phyloP scores from a whole-genome alignment of 2,329 filamentous ascomycete species.

The Phoma sp. region DNA sequence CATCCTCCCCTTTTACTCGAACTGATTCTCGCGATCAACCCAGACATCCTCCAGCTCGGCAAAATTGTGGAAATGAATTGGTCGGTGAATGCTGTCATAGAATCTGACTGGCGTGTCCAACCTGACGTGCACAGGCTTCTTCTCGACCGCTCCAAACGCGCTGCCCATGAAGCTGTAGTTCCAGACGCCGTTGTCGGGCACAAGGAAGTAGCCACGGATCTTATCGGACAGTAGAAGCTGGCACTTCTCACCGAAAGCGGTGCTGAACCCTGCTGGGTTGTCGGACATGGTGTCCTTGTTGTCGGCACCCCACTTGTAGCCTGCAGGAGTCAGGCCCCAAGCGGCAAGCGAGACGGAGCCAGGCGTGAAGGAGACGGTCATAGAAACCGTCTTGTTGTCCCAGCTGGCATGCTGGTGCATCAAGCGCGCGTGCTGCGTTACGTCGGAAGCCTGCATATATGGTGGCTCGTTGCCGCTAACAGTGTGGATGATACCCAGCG shows the following conservation, averaged over 20 bases:
- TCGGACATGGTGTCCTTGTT: slow-evolving; percentile 94
- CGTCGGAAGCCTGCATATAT: slow-evolving; percentile 95
- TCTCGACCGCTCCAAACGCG: slow-evolving; percentile 84
- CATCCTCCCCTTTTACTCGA: slow-evolving; percentile 65
- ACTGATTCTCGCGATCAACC: slow-evolving; percentile 91
- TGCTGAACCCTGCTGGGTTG: slow-evolving; percentile 91
- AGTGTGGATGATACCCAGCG: slow-evolving; percentile 93
- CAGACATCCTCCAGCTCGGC: slow-evolving; percentile 96
- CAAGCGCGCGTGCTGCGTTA: slow-evolving; percentile 89
- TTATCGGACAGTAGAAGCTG: slow-evolving; percentile 92
- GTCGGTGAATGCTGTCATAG: slow-evolving; percentile 90
- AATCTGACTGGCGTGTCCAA: slow-evolving; percentile 87
- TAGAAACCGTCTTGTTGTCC: slow-evolving; percentile 91
- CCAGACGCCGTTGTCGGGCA: slow-evolving; percentile 88
- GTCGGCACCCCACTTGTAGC: slow-evolving; percentile 96
- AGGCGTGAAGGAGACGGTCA: slow-evolving; percentile 95
- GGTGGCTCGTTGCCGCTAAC: slow-evolving; percentile 91
- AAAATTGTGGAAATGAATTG: slow-evolving; percentile 96
- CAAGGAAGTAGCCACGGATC: slow-evolving; percentile 94
- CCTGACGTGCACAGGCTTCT: slow-evolving; percentile 89
- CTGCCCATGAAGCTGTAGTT: slow-evolving; percentile 99
- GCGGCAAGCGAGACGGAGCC: slow-evolving; percentile 94
- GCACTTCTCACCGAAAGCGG: slow-evolving; percentile 91
- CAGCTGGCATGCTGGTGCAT: slow-evolving; percentile 81
- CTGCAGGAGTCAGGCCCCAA: slow-evolving; percentile 88